Base-by-base conservation (phyloP, 306 rosid genomes). In the Vicia villosa region DNA sequence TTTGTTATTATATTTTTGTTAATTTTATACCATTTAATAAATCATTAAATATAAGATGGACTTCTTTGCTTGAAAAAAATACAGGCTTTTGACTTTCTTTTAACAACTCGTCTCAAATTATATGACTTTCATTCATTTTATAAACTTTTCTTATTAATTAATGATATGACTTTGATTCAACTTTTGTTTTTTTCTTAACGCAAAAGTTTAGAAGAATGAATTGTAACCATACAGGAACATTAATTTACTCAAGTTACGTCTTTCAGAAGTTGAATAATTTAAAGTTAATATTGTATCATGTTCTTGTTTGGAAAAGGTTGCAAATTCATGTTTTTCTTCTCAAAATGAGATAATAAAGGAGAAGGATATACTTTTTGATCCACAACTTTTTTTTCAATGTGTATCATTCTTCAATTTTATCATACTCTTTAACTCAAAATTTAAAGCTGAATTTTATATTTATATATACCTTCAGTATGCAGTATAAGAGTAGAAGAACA, bases 311-410 rank as follows among this genome's bases (percentile, higher is more conserved):
- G 17, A 54, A 57, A 30, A 65, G 24, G 67, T 67, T 26, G 58
- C 37, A 32, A 17, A 42, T 62, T 74, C 73, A 74, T 42, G 45
- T 43, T 56, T 66, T 4, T 73, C 16, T 8, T 62, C 51, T 5
- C 6, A 34, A 22, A 54, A 63, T n/a, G 67, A 45, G 45, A n/a
- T n/a, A n/a, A 34, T 24, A 77, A 77, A 45, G 73, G 16, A 55
- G 61, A 24, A 28, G 26, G 38, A 17, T 22, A 24, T 56, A 20
- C 28, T 51, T 51, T 19, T 4, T 20, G 7, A 51, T 51, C n/a
- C 14, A 19, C 55, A 8, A 49, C n/a, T 17, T 17, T 16, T 49
- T 5, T 20, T n/a, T 45, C 51, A 1, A 45, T 45, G 15, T 45
- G 8, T 2, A 45, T 45, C 50, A 45, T 45, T 40, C 11, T 10